phyloP scores from a whole-genome alignment of 495 filamentous ascomycete species.

The Cladorrhinum samala region DNA sequence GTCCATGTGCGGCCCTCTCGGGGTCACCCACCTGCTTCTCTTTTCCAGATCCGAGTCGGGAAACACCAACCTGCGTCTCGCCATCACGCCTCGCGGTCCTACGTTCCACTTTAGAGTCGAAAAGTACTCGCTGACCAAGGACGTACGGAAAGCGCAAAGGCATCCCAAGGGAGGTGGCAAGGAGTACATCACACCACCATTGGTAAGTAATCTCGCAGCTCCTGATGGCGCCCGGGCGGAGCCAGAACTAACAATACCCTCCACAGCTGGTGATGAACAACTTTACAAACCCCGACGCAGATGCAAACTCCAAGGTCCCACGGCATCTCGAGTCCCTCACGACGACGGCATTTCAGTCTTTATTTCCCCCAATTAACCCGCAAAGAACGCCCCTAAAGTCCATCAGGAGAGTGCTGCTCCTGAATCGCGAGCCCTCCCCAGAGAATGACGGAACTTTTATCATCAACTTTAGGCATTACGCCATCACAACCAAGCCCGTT shows the following conservation, averaged over 20 bases:
- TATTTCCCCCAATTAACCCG: constrained; percentile 94
- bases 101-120: constrained; percentile 95
- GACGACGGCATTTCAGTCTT: constrained; percentile 89
- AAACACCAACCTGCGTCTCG: constrained; percentile 87
- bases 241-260: constrained; percentile 13
- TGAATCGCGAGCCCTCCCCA: constrained; percentile 67
- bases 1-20: constrained; percentile 90
- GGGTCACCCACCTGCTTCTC: constrained; percentile 88
- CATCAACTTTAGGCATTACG: constrained; percentile 90
- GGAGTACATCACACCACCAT: constrained; percentile 73
- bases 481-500: constrained; percentile 81
- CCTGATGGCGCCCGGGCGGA: not conserved
- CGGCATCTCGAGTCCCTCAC: constrained; percentile 90
- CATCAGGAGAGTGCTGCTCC: constrained; percentile 80
- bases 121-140: constrained; percentile 88
- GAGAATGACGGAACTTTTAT: constrained; percentile 65
- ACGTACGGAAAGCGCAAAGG: constrained; percentile 73
- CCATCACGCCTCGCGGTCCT: constrained; percentile 82
- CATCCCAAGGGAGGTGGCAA: constrained; percentile 75
- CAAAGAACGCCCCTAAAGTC: constrained; percentile 80
- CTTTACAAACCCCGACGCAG: constrained; percentile 66
- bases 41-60: constrained; percentile 87
- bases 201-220: constrained; percentile 43
- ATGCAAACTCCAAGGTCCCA: constrained; percentile 56
- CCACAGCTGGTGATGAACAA: constrained; percentile 95